Evolutionary conservation across 73 alveolate genomes (phyloP).

Genomic region (Paramecium tetraurelia): DNA sequence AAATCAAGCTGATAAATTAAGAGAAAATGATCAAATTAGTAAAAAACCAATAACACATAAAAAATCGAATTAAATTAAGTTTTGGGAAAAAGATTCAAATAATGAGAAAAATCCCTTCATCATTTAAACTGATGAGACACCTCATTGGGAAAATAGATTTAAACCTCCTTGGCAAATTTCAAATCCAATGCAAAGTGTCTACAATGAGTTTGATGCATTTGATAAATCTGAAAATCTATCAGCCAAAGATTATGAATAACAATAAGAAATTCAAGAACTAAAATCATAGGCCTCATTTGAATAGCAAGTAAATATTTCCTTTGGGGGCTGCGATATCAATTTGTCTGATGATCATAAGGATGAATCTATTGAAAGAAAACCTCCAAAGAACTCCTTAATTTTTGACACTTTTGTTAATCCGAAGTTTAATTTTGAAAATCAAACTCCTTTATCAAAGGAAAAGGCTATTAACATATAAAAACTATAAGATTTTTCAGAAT

Average conservation of each 20-base stretch:
- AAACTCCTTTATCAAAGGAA: neutral
- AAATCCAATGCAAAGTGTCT: neutral
- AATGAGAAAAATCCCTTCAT: neutral
- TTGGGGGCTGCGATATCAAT: neutral
- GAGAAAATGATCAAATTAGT: neutral
- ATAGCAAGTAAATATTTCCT: neutral
- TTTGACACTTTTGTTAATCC: neutral
- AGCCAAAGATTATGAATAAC: neutral
- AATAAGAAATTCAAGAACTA: neutral
- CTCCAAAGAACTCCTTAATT: neutral
- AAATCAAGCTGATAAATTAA: neutral
- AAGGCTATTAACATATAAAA: neutral
- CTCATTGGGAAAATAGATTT: neutral
- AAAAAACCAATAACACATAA: neutral
- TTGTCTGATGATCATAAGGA: neutral
- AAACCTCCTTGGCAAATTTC: neutral
- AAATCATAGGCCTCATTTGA: neutral
- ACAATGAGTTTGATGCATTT: neutral
- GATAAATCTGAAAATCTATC: neutral
- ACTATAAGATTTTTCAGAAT: neutral
- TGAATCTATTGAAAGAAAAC: neutral
- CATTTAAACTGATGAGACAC: neutral
- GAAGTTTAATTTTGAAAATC: neutral
- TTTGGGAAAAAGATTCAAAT: neutral
- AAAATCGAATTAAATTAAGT: neutral